Percentiles rank a stretch among this genome's conserved stretches.
Evolutionary conservation across 768 basidiomycete species (phyloP).

Genomic region (Tremella mesenterica): DNA sequence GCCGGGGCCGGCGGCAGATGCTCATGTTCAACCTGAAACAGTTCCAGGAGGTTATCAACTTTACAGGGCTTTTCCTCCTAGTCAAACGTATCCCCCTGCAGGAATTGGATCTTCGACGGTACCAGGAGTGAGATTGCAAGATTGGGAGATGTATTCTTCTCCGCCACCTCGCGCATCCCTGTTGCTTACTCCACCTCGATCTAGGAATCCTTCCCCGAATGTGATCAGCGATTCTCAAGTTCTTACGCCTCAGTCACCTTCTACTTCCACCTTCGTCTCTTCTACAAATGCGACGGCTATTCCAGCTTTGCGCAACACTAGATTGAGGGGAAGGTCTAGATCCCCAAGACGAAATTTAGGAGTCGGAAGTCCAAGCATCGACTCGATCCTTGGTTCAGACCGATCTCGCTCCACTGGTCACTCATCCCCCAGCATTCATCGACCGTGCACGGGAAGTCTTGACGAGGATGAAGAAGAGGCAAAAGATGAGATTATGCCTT

Average conservation of each 20-base stretch:
- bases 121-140: not conserved
- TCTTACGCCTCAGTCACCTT: too few relatives aligned
- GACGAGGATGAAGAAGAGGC: constrained; percentile 18
- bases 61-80: constrained; percentile 5
- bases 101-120: not conserved
- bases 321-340: not conserved
- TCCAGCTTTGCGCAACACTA: not conserved
- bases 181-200: constrained; percentile 32
- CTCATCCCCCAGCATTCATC: not conserved
- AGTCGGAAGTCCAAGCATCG: not conserved
- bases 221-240: too few relatives aligned
- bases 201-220: constrained; percentile 7
- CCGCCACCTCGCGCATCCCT: constrained; percentile 21
- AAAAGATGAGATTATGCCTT: constrained; percentile 12
- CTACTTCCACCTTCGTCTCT: too few relatives aligned
- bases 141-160: constrained; percentile 23
- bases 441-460: not conserved
- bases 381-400: constrained; percentile 3
- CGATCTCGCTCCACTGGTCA: constrained; percentile 17
- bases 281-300: not conserved
- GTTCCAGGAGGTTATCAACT: constrained; percentile 4
- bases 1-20: not conserved
- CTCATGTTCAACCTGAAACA: constrained; percentile 7
- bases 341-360: not conserved
- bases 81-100: constrained; percentile 3